Evolutionary conservation across 331 rosid genomes (phyloP), one percentile per base, ranked within the genome.

Genomic region (Erythrophleum ivorense): DNA sequence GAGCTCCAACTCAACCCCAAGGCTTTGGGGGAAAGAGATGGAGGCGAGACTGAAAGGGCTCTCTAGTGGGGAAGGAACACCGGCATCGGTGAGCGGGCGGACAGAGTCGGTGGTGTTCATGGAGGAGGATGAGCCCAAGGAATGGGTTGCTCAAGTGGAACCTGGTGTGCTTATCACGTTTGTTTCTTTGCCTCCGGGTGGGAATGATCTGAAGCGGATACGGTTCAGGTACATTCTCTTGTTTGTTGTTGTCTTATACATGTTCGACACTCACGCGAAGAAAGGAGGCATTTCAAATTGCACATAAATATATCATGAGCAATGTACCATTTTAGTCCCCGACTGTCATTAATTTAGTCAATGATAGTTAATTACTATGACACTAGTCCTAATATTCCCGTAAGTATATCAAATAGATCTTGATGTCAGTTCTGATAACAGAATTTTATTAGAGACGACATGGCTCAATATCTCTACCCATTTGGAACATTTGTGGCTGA

Each of bases 151-250:
- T 43, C 98, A 94, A 73, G 98, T 94, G 80, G 98, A 94, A 80
- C 98, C 98, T 43, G 98, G 98, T 80, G 98, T 94, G 91, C 89
- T 94, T 21, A 94, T 94, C 62, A 94, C 98, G 18, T 94, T 94
- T 79, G 91, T 94, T 88, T 91, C 98, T 11, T 77, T 94, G 88
- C 90, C 97, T 71, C 89, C 85, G 73, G 98, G 97, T 75, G 98
- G 98, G 59, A 94, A 94, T 84, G 97, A 94, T 87, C 91, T 94
- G 78, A 94, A 94, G 89, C 71, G 95, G 76, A 94, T 94, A 67
- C 90, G 98, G 49, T 94, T 94, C 91, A 91, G 98, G 98, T 94
- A 89, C 84, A 76, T 65, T 78, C 60, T 64, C 78, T 79, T 29
- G 76, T 74, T 63, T 78, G 75, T 64, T 76, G 34, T 82, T 69